A percentile compares a stretch with the other conserved stretches of the same genome.
Evolutionary conservation across 768 basidiomycete species (phyloP).

Genomic region (Amanita molliuscula): DNA sequence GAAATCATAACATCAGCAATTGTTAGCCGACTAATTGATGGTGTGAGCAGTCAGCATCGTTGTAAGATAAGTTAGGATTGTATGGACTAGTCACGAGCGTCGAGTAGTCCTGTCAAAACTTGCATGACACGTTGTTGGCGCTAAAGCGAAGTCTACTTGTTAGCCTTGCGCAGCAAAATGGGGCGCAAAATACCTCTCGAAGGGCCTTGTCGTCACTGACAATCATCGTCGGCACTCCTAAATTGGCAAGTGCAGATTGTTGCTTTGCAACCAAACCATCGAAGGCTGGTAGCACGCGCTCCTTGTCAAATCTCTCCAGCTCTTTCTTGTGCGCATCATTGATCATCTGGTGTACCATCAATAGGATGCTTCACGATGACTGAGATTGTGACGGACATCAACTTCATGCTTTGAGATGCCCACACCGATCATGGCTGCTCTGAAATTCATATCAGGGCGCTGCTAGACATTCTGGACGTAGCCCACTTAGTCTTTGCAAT

Average conservation of each 20-base stretch:
- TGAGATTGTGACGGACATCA: slow-evolving; percentile 31
- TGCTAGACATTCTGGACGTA: slow-evolving; percentile 6
- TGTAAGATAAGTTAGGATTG: not conserved
- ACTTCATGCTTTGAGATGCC: slow-evolving; percentile 61
- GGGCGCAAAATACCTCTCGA: slow-evolving; percentile 35
- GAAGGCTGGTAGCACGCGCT: slow-evolving; percentile 66
- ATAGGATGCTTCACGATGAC: not conserved
- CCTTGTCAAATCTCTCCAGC: slow-evolving; percentile 55
- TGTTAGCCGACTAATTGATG: not conserved
- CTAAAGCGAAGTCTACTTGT: slow-evolving; percentile 21
- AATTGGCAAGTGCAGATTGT: slow-evolving; percentile 48
- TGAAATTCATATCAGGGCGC: slow-evolving; percentile 16
- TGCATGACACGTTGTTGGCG: slow-evolving; percentile 62
- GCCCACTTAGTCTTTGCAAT: slow-evolving; percentile 56
- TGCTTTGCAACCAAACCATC: slow-evolving; percentile 65
- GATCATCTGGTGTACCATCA: slow-evolving; percentile 39
- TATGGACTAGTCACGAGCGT: slow-evolving; percentile 6
- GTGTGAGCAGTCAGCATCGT: not conserved
- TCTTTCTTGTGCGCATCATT: slow-evolving; percentile 56
- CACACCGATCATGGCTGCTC: slow-evolving; percentile 58
- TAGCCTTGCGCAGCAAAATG: not conserved
- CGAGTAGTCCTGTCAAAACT: slow-evolving; percentile 49
- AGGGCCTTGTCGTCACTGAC: slow-evolving; percentile 35
- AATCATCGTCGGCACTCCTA: slow-evolving; percentile 68
- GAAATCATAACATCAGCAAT: not conserved